Evolutionary conservation across 2,329 filamentous ascomycete genomes (phyloP).

Genomic region (Lithohypha guttulata): DNA sequence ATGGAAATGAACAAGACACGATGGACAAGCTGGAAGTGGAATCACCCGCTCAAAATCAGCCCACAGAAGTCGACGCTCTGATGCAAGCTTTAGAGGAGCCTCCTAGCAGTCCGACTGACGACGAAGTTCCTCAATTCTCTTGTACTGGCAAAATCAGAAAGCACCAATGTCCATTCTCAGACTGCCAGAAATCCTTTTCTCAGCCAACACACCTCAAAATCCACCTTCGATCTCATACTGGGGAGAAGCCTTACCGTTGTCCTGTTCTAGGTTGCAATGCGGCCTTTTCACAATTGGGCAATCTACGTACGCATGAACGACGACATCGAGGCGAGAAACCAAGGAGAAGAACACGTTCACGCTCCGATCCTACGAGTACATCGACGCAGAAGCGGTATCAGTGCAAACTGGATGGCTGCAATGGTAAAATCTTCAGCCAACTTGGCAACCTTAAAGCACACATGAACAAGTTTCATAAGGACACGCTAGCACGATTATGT

Average conservation of each 20-base stretch:
- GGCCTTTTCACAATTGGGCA: conserved; percentile 79
- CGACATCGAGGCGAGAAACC: conserved; percentile 66
- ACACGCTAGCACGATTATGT: conserved; percentile 60
- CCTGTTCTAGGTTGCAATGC: conserved; percentile 62
- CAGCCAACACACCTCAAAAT: conserved; percentile 93
- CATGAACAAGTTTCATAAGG: conserved; percentile 83
- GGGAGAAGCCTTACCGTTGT: conserved; percentile 75
- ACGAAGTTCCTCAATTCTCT: conserved; percentile 28
- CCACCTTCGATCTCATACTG: conserved; percentile 78
- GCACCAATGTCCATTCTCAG: conserved; percentile 62
- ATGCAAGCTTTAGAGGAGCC: conserved; percentile 70
- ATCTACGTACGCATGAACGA: conserved; percentile 77
- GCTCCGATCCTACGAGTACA: neutral
- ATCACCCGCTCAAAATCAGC: conserved; percentile 40
- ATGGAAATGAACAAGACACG: conserved; percentile 1
- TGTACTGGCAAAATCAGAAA: conserved; percentile 38
- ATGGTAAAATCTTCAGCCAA: conserved; percentile 73
- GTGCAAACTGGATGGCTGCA: conserved; percentile 58
- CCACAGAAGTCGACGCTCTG: conserved; percentile 69
- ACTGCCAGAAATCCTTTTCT: conserved; percentile 71
- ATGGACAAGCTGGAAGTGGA: conserved; percentile 38
- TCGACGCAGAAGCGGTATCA: conserved; percentile 51
- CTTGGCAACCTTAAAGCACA: conserved; percentile 90
- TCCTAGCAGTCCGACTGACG: conserved; percentile 26
- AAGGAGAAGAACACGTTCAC: neutral